These are phyloP conservation scores for Morella rubra DNA, from an alignment of 306 rosid genomes.

Conservation along the genomic window DNA sequence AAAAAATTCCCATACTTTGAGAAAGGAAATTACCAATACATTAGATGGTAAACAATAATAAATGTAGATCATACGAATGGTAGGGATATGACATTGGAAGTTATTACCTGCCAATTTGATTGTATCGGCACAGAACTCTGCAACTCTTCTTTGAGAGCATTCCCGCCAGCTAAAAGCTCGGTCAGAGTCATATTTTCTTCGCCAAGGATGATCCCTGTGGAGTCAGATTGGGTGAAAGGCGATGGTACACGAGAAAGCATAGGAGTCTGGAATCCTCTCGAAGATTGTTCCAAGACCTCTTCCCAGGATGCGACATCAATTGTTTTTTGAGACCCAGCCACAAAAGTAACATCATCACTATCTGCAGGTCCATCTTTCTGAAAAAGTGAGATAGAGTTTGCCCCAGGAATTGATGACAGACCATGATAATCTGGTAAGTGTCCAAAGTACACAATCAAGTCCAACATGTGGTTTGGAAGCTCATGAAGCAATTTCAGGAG, in stretches of 20 bases:
- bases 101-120: slow-evolving; percentile 73
- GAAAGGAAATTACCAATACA: no score
- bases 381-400: slow-evolving; percentile 44
- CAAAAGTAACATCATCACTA: slow-evolving; percentile 32
- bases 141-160: slow-evolving; percentile 36
- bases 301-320: slow-evolving; percentile 65
- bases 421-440: slow-evolving; percentile 43
- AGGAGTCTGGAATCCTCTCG: slow-evolving; percentile 32
- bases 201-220: slow-evolving; percentile 42
- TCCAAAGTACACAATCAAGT: slow-evolving; percentile 13
- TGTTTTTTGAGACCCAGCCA: slow-evolving; percentile 42
- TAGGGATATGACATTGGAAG: background rate
- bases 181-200: slow-evolving; percentile 39
- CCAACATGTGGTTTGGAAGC: slow-evolving; percentile 27
- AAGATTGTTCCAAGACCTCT: slow-evolving; percentile 49
- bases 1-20: no score
- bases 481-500: slow-evolving; percentile 2
- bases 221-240: slow-evolving; percentile 43
- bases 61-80: background rate
- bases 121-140: slow-evolving; percentile 46
- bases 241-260: slow-evolving; percentile 55
- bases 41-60: slow-evolving; percentile 4
- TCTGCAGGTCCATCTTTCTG: slow-evolving; percentile 42
- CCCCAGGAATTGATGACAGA: slow-evolving; percentile 53
- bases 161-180: slow-evolving; percentile 34